Base-by-base conservation (phyloP, 2,329 filamentous ascomycete genomes). In the Scedosporium dehoogii region DNA sequence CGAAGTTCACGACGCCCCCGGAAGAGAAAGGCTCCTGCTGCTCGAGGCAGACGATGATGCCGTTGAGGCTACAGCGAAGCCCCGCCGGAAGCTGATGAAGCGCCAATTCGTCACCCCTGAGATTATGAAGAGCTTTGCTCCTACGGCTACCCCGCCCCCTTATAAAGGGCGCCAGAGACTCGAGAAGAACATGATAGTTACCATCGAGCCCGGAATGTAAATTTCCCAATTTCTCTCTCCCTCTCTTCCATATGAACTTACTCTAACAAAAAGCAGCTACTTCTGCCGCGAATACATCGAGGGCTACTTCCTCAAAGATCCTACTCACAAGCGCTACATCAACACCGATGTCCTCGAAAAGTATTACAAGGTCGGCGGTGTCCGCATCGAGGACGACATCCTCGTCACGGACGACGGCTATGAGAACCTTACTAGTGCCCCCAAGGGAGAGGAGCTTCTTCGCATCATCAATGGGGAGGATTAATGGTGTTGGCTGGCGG, bases 361-460 rank as follows among this genome's bases (percentile, higher is more conserved):
- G 65, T 93, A 89, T 72, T 93, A 90, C 78, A 77, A 76, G 27
- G 87, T 97, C 1, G 94, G 93, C 16, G 94, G 94, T 41, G 91
- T 96, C 27, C 84, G 94, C 57, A 96, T 97, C 65, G 94, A 99
- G 76, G 92, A 97, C 70, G 90, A 93, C 72, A 82, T 97, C 46
- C 79, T 94, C 23, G 86, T 97, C 58, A 94, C 89, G 1, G 80
- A 88, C 64, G 78, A 83, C 25, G 92, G 92, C 0, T 86, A 85
- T 69, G 92, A 97, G 74, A 96, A 96, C 70, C 71, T 97, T 71
- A 96, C 92, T 1, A 81, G 82, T 1, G 89, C 89, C 33, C 89
- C 90, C 0, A 96, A 96, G 77, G 84, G 85, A 1, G 80, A 88
- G 60, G 86, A 91, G 70, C 75, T 92, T 68, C 76, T 92, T 70